A percentile compares a stretch with the other conserved stretches of the same genome.
These are phyloP conservation scores for Kwoniella europaea DNA, from an alignment of 768 basidiomycete genomes.

Conservation along the genomic window DNA sequence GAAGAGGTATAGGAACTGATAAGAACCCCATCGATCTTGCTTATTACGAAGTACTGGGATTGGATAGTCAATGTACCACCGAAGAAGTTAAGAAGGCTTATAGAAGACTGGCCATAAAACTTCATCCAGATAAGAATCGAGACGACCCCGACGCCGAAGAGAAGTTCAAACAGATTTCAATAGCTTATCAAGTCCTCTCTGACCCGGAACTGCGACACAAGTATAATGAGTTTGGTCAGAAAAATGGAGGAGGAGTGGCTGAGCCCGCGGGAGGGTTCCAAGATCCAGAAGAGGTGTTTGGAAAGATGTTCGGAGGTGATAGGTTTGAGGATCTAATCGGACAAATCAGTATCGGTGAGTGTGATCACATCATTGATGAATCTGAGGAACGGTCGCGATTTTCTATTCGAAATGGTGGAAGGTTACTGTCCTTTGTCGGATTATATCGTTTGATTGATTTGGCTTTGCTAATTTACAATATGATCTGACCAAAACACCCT, in stretches of 20 bases:
- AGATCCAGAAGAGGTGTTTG: slow-evolving; percentile 58
- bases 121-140: slow-evolving; percentile 53
- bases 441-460: no score
- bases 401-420: no score
- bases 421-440: no score
- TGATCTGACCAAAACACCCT: no score
- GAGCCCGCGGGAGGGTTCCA: slow-evolving; percentile 57
- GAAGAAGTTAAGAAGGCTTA: slow-evolving; percentile 58
- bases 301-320: slow-evolving; percentile 58
- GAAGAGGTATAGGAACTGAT: slow-evolving; percentile 51
- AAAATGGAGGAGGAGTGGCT: slow-evolving; percentile 54
- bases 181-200: slow-evolving; percentile 58
- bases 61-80: slow-evolving; percentile 52
- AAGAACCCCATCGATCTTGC: slow-evolving; percentile 56
- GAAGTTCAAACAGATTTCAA: slow-evolving; percentile 58
- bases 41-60: slow-evolving; percentile 56
- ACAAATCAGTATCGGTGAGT: slow-evolving; percentile 55
- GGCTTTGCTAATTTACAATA: no score
- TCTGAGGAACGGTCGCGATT: no score
- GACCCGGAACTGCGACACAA: slow-evolving; percentile 56
- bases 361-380: no score
- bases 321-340: slow-evolving; percentile 55
- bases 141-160: slow-evolving; percentile 58
- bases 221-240: slow-evolving; percentile 58
- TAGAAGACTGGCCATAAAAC: slow-evolving; percentile 56